A percentile compares a stretch with the other conserved stretches of the same genome.
Conservation (phyloP, 345 rosid genomes). For the Euphorbia tirucalli region DNA sequence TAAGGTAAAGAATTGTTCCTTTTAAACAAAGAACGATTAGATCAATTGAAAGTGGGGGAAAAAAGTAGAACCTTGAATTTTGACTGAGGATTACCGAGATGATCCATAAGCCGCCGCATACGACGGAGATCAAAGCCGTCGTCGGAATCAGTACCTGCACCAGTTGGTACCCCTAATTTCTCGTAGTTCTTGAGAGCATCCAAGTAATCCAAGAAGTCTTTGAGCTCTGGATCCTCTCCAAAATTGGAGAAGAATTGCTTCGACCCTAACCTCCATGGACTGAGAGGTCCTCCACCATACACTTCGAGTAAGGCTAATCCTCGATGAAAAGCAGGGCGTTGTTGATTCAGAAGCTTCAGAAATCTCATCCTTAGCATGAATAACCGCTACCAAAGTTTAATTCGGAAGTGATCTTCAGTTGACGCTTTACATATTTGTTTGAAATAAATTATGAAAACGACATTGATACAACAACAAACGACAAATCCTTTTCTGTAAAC, state of each 20-base stretch:
- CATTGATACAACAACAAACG: no score
- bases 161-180: constrained; percentile 76
- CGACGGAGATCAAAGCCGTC: constrained; percentile 84
- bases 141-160: constrained; percentile 80
- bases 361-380: constrained; percentile 19
- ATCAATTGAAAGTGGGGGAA: neutral
- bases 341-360: constrained; percentile 13
- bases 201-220: constrained; percentile 54
- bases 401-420: neutral
- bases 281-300: neutral
- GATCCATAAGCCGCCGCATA: constrained; percentile 69
- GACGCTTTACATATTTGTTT: no score
- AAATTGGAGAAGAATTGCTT: constrained; percentile 22
- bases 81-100: constrained; percentile 71
- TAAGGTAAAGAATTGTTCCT: neutral
- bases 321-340: neutral
- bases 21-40: neutral
- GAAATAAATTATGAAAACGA: no score
- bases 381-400: neutral
- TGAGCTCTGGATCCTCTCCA: constrained; percentile 49
- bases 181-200: constrained; percentile 87
- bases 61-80: constrained; percentile 59
- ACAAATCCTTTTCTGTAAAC: no score
- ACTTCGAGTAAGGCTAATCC: neutral
- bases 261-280: neutral